Evolutionary conservation across 2,329 filamentous ascomycete species (phyloP), one percentile per base, ranked within the genome.

Genomic region (Aspergillus udagawae): DNA sequence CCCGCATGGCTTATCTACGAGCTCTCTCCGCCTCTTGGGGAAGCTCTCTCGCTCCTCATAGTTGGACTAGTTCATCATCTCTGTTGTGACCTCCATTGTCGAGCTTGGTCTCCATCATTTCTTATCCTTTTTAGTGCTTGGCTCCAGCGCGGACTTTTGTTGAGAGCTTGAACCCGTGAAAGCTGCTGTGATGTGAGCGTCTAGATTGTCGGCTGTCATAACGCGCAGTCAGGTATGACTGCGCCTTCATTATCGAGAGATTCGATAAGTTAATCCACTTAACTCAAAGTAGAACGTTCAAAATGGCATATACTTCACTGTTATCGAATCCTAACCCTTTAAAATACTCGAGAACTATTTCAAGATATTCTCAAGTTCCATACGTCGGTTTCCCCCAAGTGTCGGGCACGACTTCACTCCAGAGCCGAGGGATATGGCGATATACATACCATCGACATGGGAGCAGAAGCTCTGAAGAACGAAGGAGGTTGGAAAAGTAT

Each of bases 361-460:
- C 10, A 14, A 47, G 14, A 14, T 23, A 23, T 25, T 14, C 44
- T 23, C 21, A 12, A 47, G 12, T 14, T 3, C 12, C 10, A 47
- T 38, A 7, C 10, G 8, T 27, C 44, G 12, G 10, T 17, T 5
- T 7, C 9, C 21, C 9, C 44, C 12, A 14, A 25, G 44, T 23
- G 20, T 14, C 21, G 23, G n/a, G 21, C 5, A 23, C 14, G 7
- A 47, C 38, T 14, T 49, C 58, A 52, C 42, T 17, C 20, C 58
- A 60, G 47, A 51, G 7, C 29, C 63, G 60, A 44, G 29, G 21
- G 17, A 17, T 62, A 51, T 62, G 57, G 56, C 45, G 53, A 21
- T 52, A 21, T 23, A 28, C 55, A 10, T 51, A 49, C 52, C 51
- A 54, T 23, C 53, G 25, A 50, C 27, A 58, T 9, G 47, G 21